Conservation (phyloP, 768 basidiomycete genomes). For the Naganishia antarctica region DNA sequence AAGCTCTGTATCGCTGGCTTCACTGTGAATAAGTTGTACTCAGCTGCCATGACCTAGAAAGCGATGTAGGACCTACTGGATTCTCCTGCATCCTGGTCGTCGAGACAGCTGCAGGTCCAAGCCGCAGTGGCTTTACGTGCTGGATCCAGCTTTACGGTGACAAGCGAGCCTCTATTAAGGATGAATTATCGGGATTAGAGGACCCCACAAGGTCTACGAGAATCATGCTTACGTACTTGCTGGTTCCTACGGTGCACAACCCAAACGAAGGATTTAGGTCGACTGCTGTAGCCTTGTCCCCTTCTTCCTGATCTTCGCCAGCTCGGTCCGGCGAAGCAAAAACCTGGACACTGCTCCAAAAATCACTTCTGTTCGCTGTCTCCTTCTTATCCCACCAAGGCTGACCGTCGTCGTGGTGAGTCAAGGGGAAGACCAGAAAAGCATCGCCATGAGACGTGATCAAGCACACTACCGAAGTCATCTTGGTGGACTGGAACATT, state of each 20-base stretch:
- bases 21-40: conserved; percentile 23
- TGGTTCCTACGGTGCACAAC: conserved; percentile 71
- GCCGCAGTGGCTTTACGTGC: conserved; percentile 60
- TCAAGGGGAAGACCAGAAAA: neutral
- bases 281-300: conserved; percentile 48
- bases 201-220: neutral
- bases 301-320: conserved; percentile 15
- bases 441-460: conserved; percentile 9
- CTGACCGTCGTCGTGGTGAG: neutral
- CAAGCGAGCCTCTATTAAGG: conserved; percentile 15
- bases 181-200: conserved; percentile 13
- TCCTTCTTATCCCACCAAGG: neutral
- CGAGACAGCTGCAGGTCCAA: conserved; percentile 11
- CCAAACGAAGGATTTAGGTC: conserved; percentile 77
- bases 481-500: neutral
- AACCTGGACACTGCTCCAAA: conserved; percentile 6
- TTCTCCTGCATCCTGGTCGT: conserved; percentile 37
- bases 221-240: conserved; percentile 53
- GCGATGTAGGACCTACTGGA: conserved; percentile 31
- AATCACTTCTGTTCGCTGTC: neutral
- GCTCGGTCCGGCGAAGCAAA: neutral
- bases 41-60: conserved; percentile 27
- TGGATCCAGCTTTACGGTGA: conserved; percentile 61
- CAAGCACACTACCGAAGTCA: neutral
- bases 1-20: conserved; percentile 48